Evolutionary conservation across 345 rosid species (phyloP).

Genomic region (Psidium guajava): DNA sequence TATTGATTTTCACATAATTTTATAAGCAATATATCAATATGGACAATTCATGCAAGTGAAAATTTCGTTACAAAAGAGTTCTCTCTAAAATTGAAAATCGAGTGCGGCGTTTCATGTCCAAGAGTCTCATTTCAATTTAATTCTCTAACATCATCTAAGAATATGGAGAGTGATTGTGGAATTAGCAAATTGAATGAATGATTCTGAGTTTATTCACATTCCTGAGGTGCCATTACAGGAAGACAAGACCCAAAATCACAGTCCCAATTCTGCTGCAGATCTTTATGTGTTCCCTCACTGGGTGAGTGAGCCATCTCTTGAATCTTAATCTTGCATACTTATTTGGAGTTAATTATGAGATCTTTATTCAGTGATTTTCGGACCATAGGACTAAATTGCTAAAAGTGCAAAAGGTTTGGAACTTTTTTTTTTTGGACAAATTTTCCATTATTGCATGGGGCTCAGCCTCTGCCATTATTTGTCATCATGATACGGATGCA

Average conservation of each 20-base stretch:
- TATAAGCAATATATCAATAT: background rate
- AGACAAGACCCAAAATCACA: slow-evolving; percentile 68
- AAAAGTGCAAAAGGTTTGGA: too few species aligned
- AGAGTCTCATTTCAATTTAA: background rate
- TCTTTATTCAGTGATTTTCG: too few species aligned
- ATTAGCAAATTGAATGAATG: background rate
- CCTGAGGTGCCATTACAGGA: slow-evolving; percentile 22
- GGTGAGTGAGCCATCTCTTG: slow-evolving; percentile 22
- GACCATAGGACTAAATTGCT: too few species aligned
- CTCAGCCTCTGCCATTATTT: background rate
- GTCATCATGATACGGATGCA: background rate
- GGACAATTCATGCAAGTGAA: background rate
- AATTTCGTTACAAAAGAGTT: background rate
- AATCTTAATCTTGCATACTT: background rate
- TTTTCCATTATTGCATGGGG: too few species aligned
- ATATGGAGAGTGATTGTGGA: background rate
- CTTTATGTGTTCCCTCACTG: slow-evolving; percentile 81
- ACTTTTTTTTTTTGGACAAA: too few species aligned
- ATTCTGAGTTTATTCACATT: background rate
- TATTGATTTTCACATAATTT: background rate
- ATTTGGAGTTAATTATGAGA: background rate
- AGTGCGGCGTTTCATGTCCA: background rate
- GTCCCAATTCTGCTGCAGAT: slow-evolving; percentile 33
- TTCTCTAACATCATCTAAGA: background rate
- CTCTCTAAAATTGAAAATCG: background rate